Conservation (phyloP, 2,329 filamentous ascomycete genomes). For the Colletotrichum shisoi region DNA sequence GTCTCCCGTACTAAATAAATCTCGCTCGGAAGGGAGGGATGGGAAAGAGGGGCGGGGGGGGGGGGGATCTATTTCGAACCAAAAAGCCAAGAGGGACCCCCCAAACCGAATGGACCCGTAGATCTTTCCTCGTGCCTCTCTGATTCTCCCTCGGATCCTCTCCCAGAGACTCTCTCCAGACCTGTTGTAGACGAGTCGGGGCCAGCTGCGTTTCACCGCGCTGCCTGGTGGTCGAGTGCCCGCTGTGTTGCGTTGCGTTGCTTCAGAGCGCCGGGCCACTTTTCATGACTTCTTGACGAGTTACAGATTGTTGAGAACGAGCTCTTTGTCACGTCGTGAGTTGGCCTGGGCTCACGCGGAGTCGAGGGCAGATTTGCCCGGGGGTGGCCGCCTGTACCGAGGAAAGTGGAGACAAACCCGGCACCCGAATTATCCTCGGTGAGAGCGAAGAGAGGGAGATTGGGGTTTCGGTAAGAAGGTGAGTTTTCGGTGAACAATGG, state of each 20-base stretch:
- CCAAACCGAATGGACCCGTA: not conserved
- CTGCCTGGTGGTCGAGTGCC: not conserved
- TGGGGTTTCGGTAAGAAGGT: too few relatives aligned
- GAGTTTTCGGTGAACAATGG: not conserved
- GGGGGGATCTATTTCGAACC: not conserved
- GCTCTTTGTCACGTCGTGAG: not conserved
- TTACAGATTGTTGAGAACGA: not conserved
- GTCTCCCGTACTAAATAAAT: too few relatives aligned
- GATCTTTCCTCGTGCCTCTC: not conserved
- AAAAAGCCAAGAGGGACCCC: not conserved
- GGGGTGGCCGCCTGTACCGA: not conserved
- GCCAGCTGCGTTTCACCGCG: conserved; percentile 13
- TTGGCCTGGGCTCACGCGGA: not conserved
- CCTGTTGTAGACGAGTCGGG: not conserved
- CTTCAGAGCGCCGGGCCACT: not conserved
- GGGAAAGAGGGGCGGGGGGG: too few relatives aligned
- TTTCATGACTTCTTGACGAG: not conserved
- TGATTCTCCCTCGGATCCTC: not conserved
- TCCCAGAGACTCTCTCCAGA: not conserved
- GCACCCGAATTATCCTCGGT: not conserved
- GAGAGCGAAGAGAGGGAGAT: not conserved
- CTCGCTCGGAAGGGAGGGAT: too few relatives aligned
- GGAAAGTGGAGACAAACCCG: not conserved
- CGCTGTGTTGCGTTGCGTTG: not conserved
- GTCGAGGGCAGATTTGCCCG: not conserved